Base-by-base conservation (phyloP, 352 stramenopile species). In the Achlya hypogyna region DNA sequence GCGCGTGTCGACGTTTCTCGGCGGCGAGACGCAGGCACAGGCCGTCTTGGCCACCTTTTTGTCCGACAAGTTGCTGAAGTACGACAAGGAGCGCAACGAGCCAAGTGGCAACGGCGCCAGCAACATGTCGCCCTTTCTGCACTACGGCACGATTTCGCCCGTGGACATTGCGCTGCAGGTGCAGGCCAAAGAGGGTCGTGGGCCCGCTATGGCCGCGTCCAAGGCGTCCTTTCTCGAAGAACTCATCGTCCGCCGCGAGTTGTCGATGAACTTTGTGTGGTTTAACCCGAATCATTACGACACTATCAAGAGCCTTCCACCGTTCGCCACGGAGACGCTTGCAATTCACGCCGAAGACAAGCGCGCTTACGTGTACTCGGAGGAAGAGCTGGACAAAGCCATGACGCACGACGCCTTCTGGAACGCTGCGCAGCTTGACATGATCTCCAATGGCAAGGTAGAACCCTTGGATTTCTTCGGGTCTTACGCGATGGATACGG, bases 351-450 rank as follows among this genome's bases (percentile, higher is more conserved):
- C 75, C 1, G 58, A 63, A 6, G 92, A 98, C 74, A 75, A 75
- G 62, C 84, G 97, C 4, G 84, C 97, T 43, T 79, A 89, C 42
- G 42, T 98, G 20, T 99, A 99, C 72, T 89, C 81, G 0, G 77
- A 88, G 51, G 72, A 92, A 65, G 69, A 98, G 62, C 76, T 99
- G 1, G 96, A 99, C 69, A 62, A 71, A 5, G 96, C 72, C n/a
- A 73, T 86, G 69, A 98, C 96, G 0, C 92, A 96, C 62, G 97
- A 99, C 74, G 89, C 95, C 62, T 90, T 98, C 63, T 99, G 97
- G 97, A 99, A 99, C 75, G 97, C 97, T 3, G 96, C 96, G 23
- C 96, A 99, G 75, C 70, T 97, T 20, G 91, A 99, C 71, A 75
- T 99, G 60, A 86, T 98, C 4, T 71, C 82, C 45, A 92, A 95